phyloP scores from a whole-genome alignment of 2,329 filamentous ascomycete genomes.

The Cladosporium halotolerans region DNA sequence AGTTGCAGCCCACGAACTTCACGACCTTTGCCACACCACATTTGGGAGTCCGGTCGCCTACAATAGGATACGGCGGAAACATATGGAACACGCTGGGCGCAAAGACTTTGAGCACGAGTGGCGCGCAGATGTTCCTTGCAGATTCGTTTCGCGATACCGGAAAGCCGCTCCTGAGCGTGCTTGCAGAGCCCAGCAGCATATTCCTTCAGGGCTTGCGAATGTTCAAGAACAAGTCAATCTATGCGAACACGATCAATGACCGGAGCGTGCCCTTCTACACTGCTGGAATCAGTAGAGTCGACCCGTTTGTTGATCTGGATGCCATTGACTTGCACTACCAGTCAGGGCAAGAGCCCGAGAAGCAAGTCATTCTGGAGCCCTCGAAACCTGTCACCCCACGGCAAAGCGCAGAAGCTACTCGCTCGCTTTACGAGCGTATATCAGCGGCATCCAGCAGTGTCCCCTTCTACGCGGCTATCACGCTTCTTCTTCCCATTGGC shows the following conservation, averaged over 20 bases:
- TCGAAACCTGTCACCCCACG: constrained; percentile 51
- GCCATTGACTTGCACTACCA: constrained; percentile 67
- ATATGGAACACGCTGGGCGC: constrained; percentile 70
- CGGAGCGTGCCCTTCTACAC: constrained; percentile 77
- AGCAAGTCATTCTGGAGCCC: constrained; percentile 68
- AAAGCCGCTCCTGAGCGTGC: constrained; percentile 70
- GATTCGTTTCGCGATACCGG: constrained; percentile 79
- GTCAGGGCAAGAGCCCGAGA: constrained; percentile 56
- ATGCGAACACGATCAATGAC: constrained; percentile 85
- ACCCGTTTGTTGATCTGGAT: constrained; percentile 67
- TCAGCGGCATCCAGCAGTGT: constrained; percentile 37
- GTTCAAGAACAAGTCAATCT: constrained; percentile 72
- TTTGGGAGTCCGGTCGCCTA: constrained; percentile 51
- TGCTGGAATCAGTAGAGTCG: constrained; percentile 66
- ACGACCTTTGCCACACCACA: constrained; percentile 79
- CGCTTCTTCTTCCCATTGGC: constrained; percentile 65
- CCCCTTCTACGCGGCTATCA: constrained; percentile 57
- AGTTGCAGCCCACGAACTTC: constrained; percentile 82
- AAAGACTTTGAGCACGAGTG: constrained; percentile 72
- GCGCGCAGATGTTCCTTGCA: constrained; percentile 78
- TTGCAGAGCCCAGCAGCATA: constrained; percentile 77
- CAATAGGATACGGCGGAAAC: constrained; percentile 37
- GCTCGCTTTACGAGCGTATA: constrained; percentile 16
- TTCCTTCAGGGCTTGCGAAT: constrained; percentile 72
- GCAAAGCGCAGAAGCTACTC: constrained; percentile 15